These are phyloP conservation scores for Diutina pseudorugosa DNA, from an alignment of 1,139 yeast species.

Conservation along the genomic window DNA sequence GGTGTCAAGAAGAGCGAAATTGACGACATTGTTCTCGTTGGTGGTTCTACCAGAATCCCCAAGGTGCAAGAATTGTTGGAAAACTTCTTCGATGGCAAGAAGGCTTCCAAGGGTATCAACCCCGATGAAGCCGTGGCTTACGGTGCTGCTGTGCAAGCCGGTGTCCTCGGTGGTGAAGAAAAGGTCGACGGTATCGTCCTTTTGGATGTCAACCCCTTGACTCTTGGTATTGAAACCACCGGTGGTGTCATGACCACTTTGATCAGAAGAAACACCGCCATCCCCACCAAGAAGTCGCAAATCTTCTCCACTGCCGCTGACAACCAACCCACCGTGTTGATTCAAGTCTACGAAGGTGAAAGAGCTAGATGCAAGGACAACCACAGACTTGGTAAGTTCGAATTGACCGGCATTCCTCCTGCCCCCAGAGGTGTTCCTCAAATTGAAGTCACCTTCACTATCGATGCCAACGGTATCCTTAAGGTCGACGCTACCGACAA, in stretches of 20 bases:
- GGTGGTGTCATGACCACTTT: conserved; percentile 98
- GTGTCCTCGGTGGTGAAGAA: conserved; percentile 4
- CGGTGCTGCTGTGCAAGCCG: conserved; percentile 4
- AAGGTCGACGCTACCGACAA: conserved; percentile 90
- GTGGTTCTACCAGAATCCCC: conserved; percentile 5
- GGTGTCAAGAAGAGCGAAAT: conserved; percentile 5
- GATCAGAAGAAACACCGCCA: conserved; percentile 93
- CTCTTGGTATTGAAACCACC: conserved; percentile 92
- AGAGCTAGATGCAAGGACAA: conserved; percentile 93
- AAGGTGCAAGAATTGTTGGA: conserved; percentile 5
- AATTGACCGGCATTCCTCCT: conserved; percentile 90
- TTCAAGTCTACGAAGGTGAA: conserved; percentile 96
- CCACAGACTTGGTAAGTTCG: conserved; percentile 91
- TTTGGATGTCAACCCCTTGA: conserved; percentile 87
- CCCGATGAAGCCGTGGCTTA: conserved; percentile 5
- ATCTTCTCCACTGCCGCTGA: conserved; percentile 91
- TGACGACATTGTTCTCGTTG: conserved; percentile 5
- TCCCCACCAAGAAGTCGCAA: conserved; percentile 94
- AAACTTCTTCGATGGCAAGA: conserved; percentile 5
- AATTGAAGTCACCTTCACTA: conserved; percentile 88
- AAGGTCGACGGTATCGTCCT: conserved; percentile 11
- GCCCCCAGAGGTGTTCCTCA: conserved; percentile 98
- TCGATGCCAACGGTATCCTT: conserved; percentile 92
- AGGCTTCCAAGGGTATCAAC: conserved; percentile 5
- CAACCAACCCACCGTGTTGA: conserved; percentile 93